These are phyloP conservation scores for Scutellaria galericulata DNA, from an alignment of 257 asterid species.

Conservation along the genomic window DNA sequence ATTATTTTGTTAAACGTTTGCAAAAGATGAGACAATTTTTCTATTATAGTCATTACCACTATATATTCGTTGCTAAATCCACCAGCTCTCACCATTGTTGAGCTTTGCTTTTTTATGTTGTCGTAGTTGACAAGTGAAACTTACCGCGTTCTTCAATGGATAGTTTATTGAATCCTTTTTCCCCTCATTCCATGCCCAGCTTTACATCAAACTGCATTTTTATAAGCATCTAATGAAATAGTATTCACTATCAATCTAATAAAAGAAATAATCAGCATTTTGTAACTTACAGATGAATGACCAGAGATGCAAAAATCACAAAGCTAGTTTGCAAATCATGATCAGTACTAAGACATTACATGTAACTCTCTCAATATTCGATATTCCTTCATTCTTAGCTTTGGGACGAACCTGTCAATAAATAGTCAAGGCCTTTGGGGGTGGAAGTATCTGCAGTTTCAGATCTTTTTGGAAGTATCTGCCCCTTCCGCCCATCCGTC, in stretches of 20 bases:
- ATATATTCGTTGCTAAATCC: slow-evolving; percentile 92
- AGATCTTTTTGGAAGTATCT: slow-evolving; percentile 86
- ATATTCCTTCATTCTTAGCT: too few species aligned
- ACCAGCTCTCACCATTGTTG: slow-evolving; percentile 54
- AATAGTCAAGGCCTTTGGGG: slow-evolving; percentile 83
- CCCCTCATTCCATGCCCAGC: slow-evolving; percentile 77
- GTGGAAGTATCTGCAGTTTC: slow-evolving; percentile 93
- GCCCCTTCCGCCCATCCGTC: slow-evolving; percentile 88
- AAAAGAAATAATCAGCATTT: slow-evolving; percentile 3
- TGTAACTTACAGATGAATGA: slow-evolving; percentile 79
- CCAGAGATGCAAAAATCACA: slow-evolving; percentile 93
- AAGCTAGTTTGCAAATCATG: slow-evolving; percentile 47
- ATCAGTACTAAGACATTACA: too few species aligned
- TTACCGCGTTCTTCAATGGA: slow-evolving; percentile 96
- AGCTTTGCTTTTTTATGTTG: slow-evolving; percentile 75
- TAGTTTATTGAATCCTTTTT: slow-evolving; percentile 75
- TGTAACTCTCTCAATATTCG: too few species aligned
- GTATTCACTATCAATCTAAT: background rate
- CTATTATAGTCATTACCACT: slow-evolving; percentile 74
- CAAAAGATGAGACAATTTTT: background rate
- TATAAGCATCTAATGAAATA: background rate
- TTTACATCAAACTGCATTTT: slow-evolving; percentile 77
- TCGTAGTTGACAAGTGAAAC: slow-evolving; percentile 89
- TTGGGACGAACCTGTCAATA: slow-evolving; percentile 72
- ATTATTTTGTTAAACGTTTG: background rate